These are phyloP conservation scores for Monosporascus sp. DNA, from an alignment of 2,329 filamentous ascomycete genomes.

Conservation along the genomic window DNA sequence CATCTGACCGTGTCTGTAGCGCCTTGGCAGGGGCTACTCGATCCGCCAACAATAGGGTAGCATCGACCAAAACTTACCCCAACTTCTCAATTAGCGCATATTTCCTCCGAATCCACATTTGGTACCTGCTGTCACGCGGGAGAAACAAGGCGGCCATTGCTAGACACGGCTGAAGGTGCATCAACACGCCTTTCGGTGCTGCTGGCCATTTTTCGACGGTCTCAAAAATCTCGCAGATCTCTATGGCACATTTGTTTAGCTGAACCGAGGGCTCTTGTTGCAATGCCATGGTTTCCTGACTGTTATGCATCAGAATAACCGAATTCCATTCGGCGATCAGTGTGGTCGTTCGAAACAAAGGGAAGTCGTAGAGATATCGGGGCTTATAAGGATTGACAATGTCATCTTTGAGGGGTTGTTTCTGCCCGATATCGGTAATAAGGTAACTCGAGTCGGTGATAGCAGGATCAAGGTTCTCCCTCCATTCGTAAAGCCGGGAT, in stretches of 20 bases:
- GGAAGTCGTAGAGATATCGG: slow-evolving; percentile 63
- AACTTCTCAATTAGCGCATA: slow-evolving; percentile 71
- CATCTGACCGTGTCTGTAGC: too few species aligned
- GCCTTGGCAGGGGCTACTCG: too few species aligned
- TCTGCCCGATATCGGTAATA: slow-evolving; percentile 57
- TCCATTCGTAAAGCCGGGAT: slow-evolving; percentile 43
- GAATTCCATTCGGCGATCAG: slow-evolving; percentile 72
- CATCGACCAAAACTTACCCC: slow-evolving; percentile 54
- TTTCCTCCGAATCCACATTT: slow-evolving; percentile 74
- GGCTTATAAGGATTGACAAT: slow-evolving; percentile 70
- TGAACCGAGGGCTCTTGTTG: slow-evolving; percentile 46
- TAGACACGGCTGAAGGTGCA: slow-evolving; percentile 70
- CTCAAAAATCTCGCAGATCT: slow-evolving; percentile 74
- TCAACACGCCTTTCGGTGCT: slow-evolving; percentile 62
- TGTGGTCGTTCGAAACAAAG: slow-evolving; percentile 69
- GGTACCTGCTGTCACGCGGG: slow-evolving; percentile 66
- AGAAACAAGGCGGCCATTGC: slow-evolving; percentile 74
- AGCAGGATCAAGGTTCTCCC: slow-evolving; percentile 50
- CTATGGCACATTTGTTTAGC: slow-evolving; percentile 57
- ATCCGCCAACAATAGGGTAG: not conserved
- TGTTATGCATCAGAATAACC: slow-evolving; percentile 73
- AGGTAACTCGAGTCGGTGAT: slow-evolving; percentile 58
- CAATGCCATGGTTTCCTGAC: slow-evolving; percentile 58
- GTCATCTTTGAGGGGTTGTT: slow-evolving; percentile 49
- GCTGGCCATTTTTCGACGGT: slow-evolving; percentile 67